These are phyloP conservation scores for Tilletia caries DNA, from an alignment of 1,284 basidiomycete genomes.

Conservation along the genomic window DNA sequence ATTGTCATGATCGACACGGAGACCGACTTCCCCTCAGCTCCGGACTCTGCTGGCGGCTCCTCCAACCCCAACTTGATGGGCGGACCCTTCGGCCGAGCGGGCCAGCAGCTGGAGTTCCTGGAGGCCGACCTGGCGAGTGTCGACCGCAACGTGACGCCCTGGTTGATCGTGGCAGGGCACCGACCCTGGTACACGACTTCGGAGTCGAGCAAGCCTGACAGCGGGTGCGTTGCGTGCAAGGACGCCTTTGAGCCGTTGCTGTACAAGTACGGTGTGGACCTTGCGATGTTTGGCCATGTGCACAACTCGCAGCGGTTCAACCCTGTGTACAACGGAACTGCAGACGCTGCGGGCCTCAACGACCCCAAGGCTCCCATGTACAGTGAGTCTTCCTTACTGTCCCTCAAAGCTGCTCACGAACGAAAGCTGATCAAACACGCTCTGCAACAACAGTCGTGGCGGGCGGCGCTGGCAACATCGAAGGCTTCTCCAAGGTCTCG, in stretches of 20 bases:
- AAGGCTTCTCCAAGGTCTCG: conserved; percentile 32
- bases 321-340: conserved; percentile 45
- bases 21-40: conserved; percentile 34
- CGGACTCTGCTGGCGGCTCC: conserved; percentile 29
- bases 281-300: conserved; percentile 52
- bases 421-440: conserved; percentile 20
- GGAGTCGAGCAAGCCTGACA: conserved; percentile 28
- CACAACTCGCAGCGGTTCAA: conserved; percentile 54
- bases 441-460: conserved; percentile 39
- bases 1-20: conserved; percentile 41
- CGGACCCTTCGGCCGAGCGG: conserved; percentile 14
- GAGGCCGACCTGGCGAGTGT: conserved; percentile 52
- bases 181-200: conserved; percentile 14
- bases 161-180: conserved; percentile 54
- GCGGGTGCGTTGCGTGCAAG: conserved; percentile 47
- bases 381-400: conserved; percentile 8
- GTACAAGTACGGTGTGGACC: conserved; percentile 52
- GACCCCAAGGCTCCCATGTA: conserved; percentile 48
- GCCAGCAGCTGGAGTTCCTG: conserved; percentile 34
- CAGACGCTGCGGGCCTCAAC: conserved; percentile 34
- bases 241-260: conserved; percentile 52
- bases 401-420: background rate
- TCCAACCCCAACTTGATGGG: conserved; percentile 26
- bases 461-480: conserved; percentile 53
- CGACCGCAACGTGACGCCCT: conserved; percentile 54